A percentile compares a stretch with the other conserved stretches of the same genome.
These are phyloP conservation scores for Penicillium maclennaniae DNA, from an alignment of 495 filamentous ascomycete species.

Conservation along the genomic window DNA sequence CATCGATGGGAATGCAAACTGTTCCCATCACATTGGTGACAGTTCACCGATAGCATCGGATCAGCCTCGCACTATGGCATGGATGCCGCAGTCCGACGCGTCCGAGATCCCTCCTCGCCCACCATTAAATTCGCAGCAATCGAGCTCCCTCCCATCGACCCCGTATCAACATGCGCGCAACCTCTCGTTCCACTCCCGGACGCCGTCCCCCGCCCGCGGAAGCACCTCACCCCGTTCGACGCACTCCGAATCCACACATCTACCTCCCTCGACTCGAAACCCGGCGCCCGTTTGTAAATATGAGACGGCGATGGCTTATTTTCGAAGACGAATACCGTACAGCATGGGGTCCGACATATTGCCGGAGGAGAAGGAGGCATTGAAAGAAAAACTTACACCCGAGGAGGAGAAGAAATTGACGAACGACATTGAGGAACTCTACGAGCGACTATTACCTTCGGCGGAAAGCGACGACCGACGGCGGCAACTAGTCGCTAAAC, in stretches of 20 bases:
- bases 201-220: slow-evolving; percentile 75
- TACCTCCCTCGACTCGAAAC: slow-evolving; percentile 61
- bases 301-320: slow-evolving; percentile 71
- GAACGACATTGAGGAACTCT: slow-evolving; percentile 76
- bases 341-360: slow-evolving; percentile 72
- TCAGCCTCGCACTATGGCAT: slow-evolving; percentile 42
- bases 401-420: slow-evolving; percentile 76
- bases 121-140: slow-evolving; percentile 59
- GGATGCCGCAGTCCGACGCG: slow-evolving; percentile 35
- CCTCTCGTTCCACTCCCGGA: slow-evolving; percentile 77
- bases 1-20: slow-evolving; percentile 45
- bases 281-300: slow-evolving; percentile 67
- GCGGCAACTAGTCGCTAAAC: slow-evolving; percentile 71
- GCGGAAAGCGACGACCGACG: slow-evolving; percentile 72
- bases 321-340: slow-evolving; percentile 85
- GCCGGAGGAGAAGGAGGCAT: slow-evolving; percentile 59
- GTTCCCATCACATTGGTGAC: slow-evolving; percentile 37
- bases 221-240: slow-evolving; percentile 87
- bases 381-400: slow-evolving; percentile 63
- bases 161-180: slow-evolving; percentile 85
- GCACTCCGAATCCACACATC: slow-evolving; percentile 79
- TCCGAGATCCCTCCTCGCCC: slow-evolving; percentile 39
- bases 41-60: slow-evolving; percentile 42
- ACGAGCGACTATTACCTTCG: slow-evolving; percentile 79
- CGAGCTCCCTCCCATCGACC: slow-evolving; percentile 90